Evolutionary conservation across 2,329 filamentous ascomycete species (phyloP).

Genomic region (Nigrospora osmanthi): DNA sequence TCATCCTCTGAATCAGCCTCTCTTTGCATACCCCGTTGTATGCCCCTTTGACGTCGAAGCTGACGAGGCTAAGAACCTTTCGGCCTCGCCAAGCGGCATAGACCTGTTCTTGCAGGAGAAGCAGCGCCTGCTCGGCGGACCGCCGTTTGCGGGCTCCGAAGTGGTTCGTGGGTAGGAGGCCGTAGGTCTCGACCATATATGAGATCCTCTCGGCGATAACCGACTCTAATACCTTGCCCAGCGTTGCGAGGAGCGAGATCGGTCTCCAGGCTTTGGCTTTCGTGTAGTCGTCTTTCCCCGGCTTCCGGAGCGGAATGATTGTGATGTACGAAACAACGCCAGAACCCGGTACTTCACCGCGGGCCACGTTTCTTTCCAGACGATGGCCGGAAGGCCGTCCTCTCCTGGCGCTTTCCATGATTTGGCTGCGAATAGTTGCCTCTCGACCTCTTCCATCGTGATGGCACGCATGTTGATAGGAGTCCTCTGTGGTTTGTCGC

Average conservation of each 20-base stretch:
- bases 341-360: slow-evolving; percentile 4
- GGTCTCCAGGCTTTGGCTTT: slow-evolving; percentile 15
- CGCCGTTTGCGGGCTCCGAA: slow-evolving; percentile 26
- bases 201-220: slow-evolving; percentile 20
- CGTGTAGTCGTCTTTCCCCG: slow-evolving; percentile 15
- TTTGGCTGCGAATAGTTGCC: slow-evolving; percentile 9
- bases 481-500: slow-evolving; percentile 7
- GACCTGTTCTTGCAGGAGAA: slow-evolving; percentile 19
- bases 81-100: slow-evolving; percentile 10
- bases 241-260: slow-evolving; percentile 17
- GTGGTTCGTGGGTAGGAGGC: slow-evolving; percentile 25
- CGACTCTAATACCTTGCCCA: slow-evolving; percentile 12
- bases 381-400: slow-evolving; percentile 8
- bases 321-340: slow-evolving; percentile 8
- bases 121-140: slow-evolving; percentile 23
- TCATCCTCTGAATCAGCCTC: slow-evolving; percentile 12
- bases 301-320: slow-evolving; percentile 21
- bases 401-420: slow-evolving; percentile 13
- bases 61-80: slow-evolving; percentile 23
- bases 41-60: slow-evolving; percentile 30
- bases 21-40: slow-evolving; percentile 30
- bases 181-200: slow-evolving; percentile 17
- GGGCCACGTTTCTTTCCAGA: slow-evolving; percentile 3
- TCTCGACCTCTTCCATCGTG: slow-evolving; percentile 13
- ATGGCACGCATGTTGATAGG: slow-evolving; percentile 6